A percentile compares a stretch with the other conserved stretches of the same genome.
Evolutionary conservation across 208 protist species (phyloP).

Genomic region (Leishmania major): DNA sequence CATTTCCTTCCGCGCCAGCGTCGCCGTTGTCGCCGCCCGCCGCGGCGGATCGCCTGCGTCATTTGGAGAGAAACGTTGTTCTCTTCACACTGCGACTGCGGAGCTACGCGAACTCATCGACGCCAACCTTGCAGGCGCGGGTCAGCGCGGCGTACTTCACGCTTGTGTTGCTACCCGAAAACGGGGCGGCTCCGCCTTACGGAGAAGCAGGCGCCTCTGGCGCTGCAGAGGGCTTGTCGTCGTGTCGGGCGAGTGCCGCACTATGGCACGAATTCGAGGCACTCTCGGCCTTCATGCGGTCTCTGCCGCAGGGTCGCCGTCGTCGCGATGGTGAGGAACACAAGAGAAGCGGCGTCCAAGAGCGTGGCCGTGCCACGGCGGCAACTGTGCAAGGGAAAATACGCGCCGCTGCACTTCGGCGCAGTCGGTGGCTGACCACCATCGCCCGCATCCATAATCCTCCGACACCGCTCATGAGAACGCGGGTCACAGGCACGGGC

Average conservation of each 20-base stretch:
- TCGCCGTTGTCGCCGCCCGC: neutral
- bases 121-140: neutral
- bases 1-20: neutral
- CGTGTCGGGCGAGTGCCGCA: neutral
- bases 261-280: constrained; percentile 24
- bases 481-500: neutral
- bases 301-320: neutral
- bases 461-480: neutral
- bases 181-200: neutral
- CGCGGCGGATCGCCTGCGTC: constrained; percentile 9
- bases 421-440: constrained; percentile 18
- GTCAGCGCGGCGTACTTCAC: constrained; percentile 2
- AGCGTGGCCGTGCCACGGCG: neutral
- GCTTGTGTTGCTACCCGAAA: constrained; percentile 14
- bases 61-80: constrained; percentile 12
- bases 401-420: constrained; percentile 15
- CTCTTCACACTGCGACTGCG: constrained; percentile 17
- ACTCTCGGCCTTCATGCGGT: constrained; percentile 14
- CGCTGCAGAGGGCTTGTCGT: neutral
- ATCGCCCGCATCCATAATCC: constrained; percentile 12
- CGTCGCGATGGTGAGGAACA: neutral
- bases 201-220: neutral
- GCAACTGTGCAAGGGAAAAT: constrained; percentile 2
- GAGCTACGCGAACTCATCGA: neutral
- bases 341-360: neutral